phyloP scores from a whole-genome alignment of 495 filamentous ascomycete genomes.

The Hyaloscypha finlandica region DNA sequence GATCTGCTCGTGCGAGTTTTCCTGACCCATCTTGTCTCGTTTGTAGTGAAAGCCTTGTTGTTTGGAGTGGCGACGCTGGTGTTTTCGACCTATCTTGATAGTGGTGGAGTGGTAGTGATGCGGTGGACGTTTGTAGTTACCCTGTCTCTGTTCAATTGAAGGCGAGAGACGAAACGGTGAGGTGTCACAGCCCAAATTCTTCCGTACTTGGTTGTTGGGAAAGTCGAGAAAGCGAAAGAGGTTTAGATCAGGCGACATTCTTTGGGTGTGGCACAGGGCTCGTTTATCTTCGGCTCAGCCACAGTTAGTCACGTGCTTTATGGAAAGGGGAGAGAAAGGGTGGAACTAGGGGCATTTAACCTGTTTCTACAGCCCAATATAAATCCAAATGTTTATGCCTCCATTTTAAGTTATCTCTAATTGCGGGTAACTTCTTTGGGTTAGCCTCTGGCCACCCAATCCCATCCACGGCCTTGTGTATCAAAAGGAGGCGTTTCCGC shows the following conservation, averaged over 20 bases:
- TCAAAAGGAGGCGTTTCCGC: too few species aligned
- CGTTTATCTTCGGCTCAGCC: not conserved
- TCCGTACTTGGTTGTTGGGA: not conserved
- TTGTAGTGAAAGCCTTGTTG: conserved; percentile 12
- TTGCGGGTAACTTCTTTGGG: too few species aligned
- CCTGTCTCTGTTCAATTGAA: not conserved
- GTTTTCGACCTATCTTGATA: conserved; percentile 28
- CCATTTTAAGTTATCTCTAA: too few species aligned
- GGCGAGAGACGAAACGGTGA: too few species aligned
- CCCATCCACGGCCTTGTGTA: too few species aligned
- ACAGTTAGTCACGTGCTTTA: not conserved
- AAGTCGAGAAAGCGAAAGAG: not conserved
- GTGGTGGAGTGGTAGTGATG: not conserved
- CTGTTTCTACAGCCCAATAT: too few species aligned
- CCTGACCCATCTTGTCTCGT: conserved; percentile 64
- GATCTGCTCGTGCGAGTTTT: conserved; percentile 58
- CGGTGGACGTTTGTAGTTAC: not conserved
- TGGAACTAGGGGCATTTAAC: too few species aligned
- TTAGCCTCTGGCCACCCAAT: too few species aligned
- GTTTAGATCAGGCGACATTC: not conserved
- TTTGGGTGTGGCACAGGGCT: not conserved
- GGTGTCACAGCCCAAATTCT: not conserved
- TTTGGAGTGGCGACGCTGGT: conserved; percentile 26
- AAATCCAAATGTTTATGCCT: too few species aligned
- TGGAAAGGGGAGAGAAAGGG: not conserved